Evolutionary conservation across 1,284 basidiomycete genomes (phyloP).

Genomic region (Melampsora larici-populina): DNA sequence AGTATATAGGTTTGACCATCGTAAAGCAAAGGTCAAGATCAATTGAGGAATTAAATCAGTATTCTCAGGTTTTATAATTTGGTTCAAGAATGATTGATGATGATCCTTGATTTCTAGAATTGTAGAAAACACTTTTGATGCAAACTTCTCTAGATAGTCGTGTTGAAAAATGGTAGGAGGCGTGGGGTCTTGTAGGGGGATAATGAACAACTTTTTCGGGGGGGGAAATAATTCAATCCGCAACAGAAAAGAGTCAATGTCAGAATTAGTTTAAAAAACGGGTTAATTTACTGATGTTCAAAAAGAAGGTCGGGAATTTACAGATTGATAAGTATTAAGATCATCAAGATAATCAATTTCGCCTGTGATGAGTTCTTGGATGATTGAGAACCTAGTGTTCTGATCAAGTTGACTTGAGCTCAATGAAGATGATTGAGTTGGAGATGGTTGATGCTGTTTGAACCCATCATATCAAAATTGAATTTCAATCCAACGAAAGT

Average conservation of each 20-base stretch:
- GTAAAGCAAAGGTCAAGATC: slow-evolving; percentile 78
- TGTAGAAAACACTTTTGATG: slow-evolving; percentile 82
- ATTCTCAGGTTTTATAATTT: slow-evolving; percentile 78
- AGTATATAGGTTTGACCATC: slow-evolving; percentile 82
- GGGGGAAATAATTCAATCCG: not conserved
- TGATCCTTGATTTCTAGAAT: slow-evolving; percentile 76
- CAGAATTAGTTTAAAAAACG: not conserved
- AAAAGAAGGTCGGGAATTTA: slow-evolving; percentile 1
- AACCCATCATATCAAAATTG: too few relatives aligned
- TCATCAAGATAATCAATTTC: slow-evolving; percentile 89
- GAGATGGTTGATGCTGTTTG: not conserved
- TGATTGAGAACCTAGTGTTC: slow-evolving; percentile 80
- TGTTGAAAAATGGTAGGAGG: slow-evolving; percentile 73
- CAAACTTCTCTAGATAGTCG: slow-evolving; percentile 70
- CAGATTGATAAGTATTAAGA: slow-evolving; percentile 70
- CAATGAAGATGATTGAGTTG: slow-evolving; percentile 53
- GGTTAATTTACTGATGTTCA: too few relatives aligned
- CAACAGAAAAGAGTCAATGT: not conserved
- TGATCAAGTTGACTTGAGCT: slow-evolving; percentile 69
- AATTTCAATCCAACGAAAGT: too few relatives aligned
- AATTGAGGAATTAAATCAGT: slow-evolving; percentile 85
- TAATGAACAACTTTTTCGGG: slow-evolving; percentile 66
- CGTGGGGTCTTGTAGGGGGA: slow-evolving; percentile 66
- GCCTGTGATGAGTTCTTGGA: slow-evolving; percentile 82
- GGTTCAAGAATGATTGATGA: slow-evolving; percentile 75